These are phyloP conservation scores for Magnolia changhungtana DNA, from an alignment of 164 flowering plant species.

Conservation along the genomic window DNA sequence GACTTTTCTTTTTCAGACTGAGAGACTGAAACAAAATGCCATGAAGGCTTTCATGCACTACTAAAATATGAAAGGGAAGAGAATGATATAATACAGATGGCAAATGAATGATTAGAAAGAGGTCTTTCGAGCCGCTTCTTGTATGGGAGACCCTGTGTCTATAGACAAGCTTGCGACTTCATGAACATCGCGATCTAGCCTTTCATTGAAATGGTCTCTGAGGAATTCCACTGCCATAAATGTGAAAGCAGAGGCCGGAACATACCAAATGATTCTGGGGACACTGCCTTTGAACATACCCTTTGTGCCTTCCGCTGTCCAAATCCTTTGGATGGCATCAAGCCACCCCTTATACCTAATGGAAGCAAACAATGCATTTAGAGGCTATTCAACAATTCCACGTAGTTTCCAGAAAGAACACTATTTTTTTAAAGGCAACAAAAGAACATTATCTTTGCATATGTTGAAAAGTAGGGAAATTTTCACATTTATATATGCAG, in stretches of 20 bases:
- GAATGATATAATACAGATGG: neutral
- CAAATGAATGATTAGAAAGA: slow-evolving; percentile 5
- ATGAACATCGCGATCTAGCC: slow-evolving; percentile 14
- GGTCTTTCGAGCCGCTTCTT: slow-evolving; percentile 32
- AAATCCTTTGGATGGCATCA: slow-evolving; percentile 57
- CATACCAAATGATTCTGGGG: slow-evolving; percentile 85
- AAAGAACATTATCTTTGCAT: too few relatives aligned
- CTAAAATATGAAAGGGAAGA: neutral
- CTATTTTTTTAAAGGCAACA: neutral
- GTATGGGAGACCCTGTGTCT: slow-evolving; percentile 42
- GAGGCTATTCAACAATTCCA: neutral
- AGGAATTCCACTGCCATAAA: slow-evolving; percentile 95
- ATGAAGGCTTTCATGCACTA: too few relatives aligned
- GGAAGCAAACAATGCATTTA: neutral
- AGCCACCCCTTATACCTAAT: slow-evolving; percentile 80
- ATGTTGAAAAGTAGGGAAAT: too few relatives aligned
- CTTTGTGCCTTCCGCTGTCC: slow-evolving; percentile 63
- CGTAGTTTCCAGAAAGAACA: neutral
- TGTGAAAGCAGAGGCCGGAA: slow-evolving; percentile 91
- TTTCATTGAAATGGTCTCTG: slow-evolving; percentile 63
- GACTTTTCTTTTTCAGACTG: too few relatives aligned
- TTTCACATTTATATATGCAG: too few relatives aligned
- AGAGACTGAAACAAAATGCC: too few relatives aligned
- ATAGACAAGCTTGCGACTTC: slow-evolving; percentile 50
- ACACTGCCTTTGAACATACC: slow-evolving; percentile 87